phyloP scores from a whole-genome alignment of 768 basidiomycete species.

The Phlebiopsis gigantea region DNA sequence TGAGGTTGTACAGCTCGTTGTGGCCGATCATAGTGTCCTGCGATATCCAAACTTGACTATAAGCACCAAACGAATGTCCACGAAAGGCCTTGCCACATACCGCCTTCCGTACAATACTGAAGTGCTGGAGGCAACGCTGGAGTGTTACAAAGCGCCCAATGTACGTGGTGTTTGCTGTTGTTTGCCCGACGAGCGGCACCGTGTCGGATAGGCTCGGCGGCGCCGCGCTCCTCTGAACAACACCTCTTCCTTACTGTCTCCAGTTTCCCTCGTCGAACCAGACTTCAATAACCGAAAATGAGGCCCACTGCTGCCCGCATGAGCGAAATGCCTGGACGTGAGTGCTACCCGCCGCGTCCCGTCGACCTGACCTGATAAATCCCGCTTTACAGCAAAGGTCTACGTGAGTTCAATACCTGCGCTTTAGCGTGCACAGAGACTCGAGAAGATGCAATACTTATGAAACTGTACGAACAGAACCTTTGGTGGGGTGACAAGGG shows the following conservation, averaged over 20 bases:
- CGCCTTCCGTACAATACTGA: not conserved
- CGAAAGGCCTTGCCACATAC: not conserved
- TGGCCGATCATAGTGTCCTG: constrained; percentile 66
- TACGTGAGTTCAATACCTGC: constrained; percentile 53
- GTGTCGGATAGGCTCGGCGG: constrained; percentile 14
- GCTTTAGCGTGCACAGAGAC: not conserved
- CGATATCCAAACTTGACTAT: not conserved
- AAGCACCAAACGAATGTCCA: not conserved
- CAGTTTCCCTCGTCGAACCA: not conserved
- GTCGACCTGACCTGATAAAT: constrained; percentile 3
- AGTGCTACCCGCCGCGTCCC: constrained; percentile 26
- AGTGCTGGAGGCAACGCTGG: not conserved
- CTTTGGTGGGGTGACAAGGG: constrained; percentile 88
- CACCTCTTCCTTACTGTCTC: constrained; percentile 6
- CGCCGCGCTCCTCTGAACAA: constrained; percentile 7
- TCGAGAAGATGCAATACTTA: not conserved
- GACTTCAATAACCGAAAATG: constrained; percentile 37
- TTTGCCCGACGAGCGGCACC: constrained; percentile 3
- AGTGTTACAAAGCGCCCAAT: not conserved
- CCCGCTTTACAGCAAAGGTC: constrained; percentile 53
- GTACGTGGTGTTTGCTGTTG: constrained; percentile 8
- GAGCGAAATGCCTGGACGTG: constrained; percentile 83
- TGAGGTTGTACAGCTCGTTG: constrained; percentile 73
- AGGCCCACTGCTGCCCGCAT: constrained; percentile 52
- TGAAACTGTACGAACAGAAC: constrained; percentile 40